A percentile compares a stretch with the other conserved stretches of the same genome.
phyloP scores from a whole-genome alignment of 2,329 filamentous ascomycete species.

The Arthrocladium fulminans region DNA sequence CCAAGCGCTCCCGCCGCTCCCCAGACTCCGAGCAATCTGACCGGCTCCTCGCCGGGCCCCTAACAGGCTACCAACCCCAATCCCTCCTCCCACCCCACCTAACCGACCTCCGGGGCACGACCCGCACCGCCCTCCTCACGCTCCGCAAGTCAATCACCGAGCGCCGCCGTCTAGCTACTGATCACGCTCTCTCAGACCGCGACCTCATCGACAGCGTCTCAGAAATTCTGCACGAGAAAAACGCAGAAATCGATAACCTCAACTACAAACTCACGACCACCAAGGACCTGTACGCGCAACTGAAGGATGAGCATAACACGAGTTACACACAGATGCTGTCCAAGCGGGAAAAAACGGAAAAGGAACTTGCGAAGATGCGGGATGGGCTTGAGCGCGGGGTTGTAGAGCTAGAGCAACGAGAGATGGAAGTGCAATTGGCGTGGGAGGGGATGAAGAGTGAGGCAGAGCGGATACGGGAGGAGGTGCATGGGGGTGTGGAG shows the following conservation, averaged over 20 bases:
- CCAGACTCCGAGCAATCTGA: conserved; percentile 47
- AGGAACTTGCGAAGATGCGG: conserved; percentile 60
- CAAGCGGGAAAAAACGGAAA: conserved; percentile 98
- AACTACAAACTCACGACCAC: conserved; percentile 81
- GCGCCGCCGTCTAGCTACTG: conserved; percentile 68
- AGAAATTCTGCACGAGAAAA: conserved; percentile 93
- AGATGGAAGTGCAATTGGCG: conserved; percentile 23
- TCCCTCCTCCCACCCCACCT: conserved; percentile 66
- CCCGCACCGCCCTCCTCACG: conserved; percentile 67
- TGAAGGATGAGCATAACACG: conserved; percentile 75
- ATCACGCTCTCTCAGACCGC: conserved; percentile 88
- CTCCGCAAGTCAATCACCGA: conserved; percentile 90
- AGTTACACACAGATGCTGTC: conserved; percentile 83
- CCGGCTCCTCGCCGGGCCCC: conserved; percentile 69
- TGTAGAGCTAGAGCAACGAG: conserved; percentile 57
- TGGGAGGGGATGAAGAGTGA: conserved; percentile 23
- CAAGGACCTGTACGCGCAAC: conserved; percentile 78
- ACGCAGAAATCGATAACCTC: conserved; percentile 81
- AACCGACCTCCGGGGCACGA: conserved; percentile 65
- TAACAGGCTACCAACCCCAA: conserved; percentile 71
- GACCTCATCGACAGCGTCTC: conserved; percentile 90
- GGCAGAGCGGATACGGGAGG: conserved; percentile 58
- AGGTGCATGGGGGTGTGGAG: conserved; percentile 95
- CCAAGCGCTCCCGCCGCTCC: conserved; percentile 29
- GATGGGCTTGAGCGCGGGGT: conserved; percentile 23